A percentile compares a stretch with the other conserved stretches of the same genome.
Evolutionary conservation across 2,329 filamentous ascomycete genomes (phyloP).

Genomic region (Pleoardoris graminearum): DNA sequence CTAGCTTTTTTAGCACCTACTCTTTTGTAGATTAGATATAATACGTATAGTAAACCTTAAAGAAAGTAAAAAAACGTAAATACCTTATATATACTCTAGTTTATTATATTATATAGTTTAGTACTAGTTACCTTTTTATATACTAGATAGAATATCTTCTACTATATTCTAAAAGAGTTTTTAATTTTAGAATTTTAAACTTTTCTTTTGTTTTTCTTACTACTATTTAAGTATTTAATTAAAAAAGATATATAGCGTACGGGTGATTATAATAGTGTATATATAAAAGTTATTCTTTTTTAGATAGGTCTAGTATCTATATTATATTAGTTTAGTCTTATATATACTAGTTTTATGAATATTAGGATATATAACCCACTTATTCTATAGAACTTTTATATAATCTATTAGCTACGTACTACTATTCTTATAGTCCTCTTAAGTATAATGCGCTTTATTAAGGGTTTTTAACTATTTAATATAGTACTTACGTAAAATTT

Average conservation of each 20-base stretch:
- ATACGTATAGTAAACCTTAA: neutral
- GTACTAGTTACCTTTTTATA: neutral
- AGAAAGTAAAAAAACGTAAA: neutral
- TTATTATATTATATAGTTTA: neutral
- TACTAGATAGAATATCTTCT: neutral
- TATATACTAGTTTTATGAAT: neutral
- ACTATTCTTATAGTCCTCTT: constrained; percentile 18
- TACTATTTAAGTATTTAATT: no score
- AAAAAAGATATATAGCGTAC: no score
- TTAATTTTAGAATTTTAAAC: neutral
- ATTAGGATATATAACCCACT: constrained; percentile 11
- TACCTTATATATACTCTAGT: neutral
- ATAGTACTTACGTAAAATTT: constrained; percentile 15
- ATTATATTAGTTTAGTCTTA: neutral
- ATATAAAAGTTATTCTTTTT: neutral
- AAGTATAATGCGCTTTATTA: constrained; percentile 12
- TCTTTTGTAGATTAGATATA: neutral
- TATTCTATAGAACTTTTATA: constrained; percentile 13
- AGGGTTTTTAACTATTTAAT: constrained; percentile 7
- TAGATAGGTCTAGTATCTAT: neutral
- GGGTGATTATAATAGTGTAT: no score
- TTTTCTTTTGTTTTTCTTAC: no score
- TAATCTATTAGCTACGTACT: constrained; percentile 7
- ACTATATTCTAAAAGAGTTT: neutral
- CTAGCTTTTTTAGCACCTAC: constrained; percentile 18